Conservation (phyloP, 163 green algal genomes). For the Prototheca cutis region DNA sequence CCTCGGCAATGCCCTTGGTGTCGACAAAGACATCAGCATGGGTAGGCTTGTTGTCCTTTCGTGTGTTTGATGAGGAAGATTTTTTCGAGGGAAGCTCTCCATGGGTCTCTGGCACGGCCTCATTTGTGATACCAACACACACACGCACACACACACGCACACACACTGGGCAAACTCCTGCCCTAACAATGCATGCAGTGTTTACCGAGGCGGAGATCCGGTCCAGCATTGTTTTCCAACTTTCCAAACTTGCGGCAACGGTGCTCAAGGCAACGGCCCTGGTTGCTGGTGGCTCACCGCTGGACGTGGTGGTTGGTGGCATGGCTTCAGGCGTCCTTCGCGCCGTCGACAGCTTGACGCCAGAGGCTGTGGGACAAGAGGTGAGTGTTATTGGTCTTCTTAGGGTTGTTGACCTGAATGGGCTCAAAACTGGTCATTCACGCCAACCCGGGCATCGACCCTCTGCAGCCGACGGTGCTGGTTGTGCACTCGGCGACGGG, state of each 20-base stretch:
- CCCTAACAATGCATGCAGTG: too few species aligned
- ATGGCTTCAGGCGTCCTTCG: conserved; percentile 23
- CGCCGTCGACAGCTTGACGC: conserved; percentile 34
- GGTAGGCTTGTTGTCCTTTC: too few species aligned
- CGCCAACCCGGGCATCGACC: neutral
- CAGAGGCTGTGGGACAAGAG: neutral
- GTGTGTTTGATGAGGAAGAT: too few species aligned
- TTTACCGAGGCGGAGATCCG: conserved; percentile 83
- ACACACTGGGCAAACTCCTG: too few species aligned
- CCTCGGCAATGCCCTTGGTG: conserved; percentile 33
- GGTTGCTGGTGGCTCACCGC: conserved; percentile 26
- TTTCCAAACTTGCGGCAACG: conserved; percentile 55
- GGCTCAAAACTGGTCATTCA: too few species aligned
- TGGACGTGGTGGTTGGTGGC: conserved; percentile 81
- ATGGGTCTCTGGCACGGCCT: too few species aligned
- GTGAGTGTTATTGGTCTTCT: neutral
- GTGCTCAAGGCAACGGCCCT: conserved; percentile 32
- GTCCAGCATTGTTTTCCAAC: conserved; percentile 84
- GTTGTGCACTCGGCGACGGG: conserved; percentile 59
- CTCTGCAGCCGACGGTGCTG: conserved; percentile 32
- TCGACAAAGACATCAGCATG: neutral
- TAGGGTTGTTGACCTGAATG: neutral
- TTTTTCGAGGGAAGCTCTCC: too few species aligned
- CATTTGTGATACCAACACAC: too few species aligned
- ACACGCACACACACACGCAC: too few species aligned